Evolutionary conservation across 257 asterid genomes (phyloP).

Genomic region (Fraxinus excelsior): DNA sequence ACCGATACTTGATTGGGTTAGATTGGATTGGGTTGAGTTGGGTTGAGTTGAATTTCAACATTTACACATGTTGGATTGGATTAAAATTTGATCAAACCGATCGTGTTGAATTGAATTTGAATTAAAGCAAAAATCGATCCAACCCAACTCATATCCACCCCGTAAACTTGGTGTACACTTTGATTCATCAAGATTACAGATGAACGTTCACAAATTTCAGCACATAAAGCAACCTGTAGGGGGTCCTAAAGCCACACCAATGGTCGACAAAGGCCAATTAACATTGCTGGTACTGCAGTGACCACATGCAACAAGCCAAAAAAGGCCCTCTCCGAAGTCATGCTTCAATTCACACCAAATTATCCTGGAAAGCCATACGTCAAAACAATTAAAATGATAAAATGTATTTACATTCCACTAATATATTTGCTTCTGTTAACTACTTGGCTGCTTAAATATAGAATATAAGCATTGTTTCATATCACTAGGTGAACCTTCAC

Average conservation of each 20-base stretch:
- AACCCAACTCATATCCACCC: no score
- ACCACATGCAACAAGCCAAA: not conserved
- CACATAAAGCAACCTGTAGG: not conserved
- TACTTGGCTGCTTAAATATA: not conserved
- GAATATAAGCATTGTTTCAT: not conserved
- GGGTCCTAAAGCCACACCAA: not conserved
- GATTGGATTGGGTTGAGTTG: no score
- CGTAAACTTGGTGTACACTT: no score
- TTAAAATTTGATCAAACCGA: no score
- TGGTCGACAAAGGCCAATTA: not conserved
- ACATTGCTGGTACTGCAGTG: not conserved
- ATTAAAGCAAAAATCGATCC: no score
- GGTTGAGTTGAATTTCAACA: no score
- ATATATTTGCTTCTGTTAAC: not conserved
- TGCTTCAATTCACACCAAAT: not conserved
- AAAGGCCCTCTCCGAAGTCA: not conserved
- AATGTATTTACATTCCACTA: not conserved
- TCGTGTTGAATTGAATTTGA: no score
- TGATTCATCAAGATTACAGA: no score
- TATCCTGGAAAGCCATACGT: not conserved
- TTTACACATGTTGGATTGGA: no score
- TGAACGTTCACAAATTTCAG: not conserved
- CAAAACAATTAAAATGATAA: not conserved
- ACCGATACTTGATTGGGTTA: no score
- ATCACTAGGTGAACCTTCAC: not conserved